Percentiles rank a stretch among this genome's conserved stretches.
phyloP scores from a whole-genome alignment of 352 stramenopile species.

The Globisporangium nunn region DNA sequence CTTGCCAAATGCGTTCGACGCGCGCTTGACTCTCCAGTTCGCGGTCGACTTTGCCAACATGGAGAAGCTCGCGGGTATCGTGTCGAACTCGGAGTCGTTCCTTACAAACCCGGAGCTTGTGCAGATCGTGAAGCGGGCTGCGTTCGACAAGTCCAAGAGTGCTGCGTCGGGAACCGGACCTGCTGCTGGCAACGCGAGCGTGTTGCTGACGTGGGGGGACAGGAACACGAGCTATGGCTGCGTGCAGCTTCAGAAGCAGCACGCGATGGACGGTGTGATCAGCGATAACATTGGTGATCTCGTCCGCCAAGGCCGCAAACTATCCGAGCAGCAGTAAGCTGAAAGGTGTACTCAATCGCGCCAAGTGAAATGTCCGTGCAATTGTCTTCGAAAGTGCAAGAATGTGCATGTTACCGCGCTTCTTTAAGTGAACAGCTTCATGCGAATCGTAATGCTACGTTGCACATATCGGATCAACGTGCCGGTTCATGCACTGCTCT shows the following conservation, averaged over 20 bases:
- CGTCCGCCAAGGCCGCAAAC: slow-evolving; percentile 39
- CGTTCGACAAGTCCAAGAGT: slow-evolving; percentile 12
- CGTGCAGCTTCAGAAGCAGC: slow-evolving; percentile 64
- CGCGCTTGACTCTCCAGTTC: slow-evolving; percentile 57
- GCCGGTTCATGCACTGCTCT: too few species aligned
- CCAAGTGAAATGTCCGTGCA: background rate
- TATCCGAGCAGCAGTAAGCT: background rate
- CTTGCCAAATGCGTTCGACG: slow-evolving; percentile 32
- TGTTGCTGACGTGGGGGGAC: slow-evolving; percentile 72
- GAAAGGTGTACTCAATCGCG: background rate
- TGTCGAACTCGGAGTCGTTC: slow-evolving; percentile 70
- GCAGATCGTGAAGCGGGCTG: slow-evolving; percentile 31
- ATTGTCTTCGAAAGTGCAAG: too few species aligned
- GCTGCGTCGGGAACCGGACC: background rate
- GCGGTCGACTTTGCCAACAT: slow-evolving; percentile 51
- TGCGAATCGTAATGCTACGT: too few species aligned
- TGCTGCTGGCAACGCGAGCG: slow-evolving; percentile 1
- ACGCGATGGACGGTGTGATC: slow-evolving; percentile 69
- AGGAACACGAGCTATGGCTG: slow-evolving; percentile 69
- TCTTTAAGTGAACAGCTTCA: too few species aligned
- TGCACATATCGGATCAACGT: too few species aligned
- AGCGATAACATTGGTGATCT: slow-evolving; percentile 81
- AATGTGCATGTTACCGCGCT: too few species aligned
- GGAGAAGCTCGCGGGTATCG: slow-evolving; percentile 60
- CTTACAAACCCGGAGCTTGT: slow-evolving; percentile 44